Conservation (phyloP, 345 rosid species). For the Hypericum perforatum region DNA sequence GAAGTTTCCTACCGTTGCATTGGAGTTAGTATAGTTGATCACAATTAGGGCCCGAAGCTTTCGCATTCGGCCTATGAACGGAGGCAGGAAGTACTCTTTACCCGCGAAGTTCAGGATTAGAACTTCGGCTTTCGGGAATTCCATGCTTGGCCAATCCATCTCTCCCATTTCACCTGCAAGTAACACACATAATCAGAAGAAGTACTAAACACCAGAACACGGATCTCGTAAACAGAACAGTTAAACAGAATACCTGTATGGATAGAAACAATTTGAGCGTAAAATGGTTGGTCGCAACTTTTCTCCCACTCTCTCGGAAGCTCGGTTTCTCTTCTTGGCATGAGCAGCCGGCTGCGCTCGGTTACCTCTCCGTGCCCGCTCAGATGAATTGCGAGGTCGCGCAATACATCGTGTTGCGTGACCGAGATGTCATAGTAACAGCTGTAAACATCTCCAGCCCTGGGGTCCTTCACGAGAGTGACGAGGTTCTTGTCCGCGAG, state of each 20-base stretch:
- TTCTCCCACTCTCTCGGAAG: constrained; percentile 86
- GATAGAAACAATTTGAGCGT: constrained; percentile 72
- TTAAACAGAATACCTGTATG: constrained; percentile 44
- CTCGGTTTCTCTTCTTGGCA: constrained; percentile 54
- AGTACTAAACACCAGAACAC: neutral
- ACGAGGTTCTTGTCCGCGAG: constrained; percentile 72
- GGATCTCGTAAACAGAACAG: neutral
- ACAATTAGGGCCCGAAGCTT: constrained; percentile 67
- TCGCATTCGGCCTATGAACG: constrained; percentile 59
- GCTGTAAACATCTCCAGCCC: constrained; percentile 59
- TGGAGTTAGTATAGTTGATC: constrained; percentile 48
- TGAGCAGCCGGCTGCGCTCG: constrained; percentile 42
- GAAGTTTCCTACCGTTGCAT: constrained; percentile 44
- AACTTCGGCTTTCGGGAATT: constrained; percentile 82
- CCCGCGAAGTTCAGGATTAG: constrained; percentile 65
- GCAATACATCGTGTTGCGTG: constrained; percentile 80
- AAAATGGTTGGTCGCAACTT: constrained; percentile 42
- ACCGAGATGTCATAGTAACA: constrained; percentile 62
- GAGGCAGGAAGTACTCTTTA: constrained; percentile 58
- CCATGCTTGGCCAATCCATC: constrained; percentile 73
- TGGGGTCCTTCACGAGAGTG: constrained; percentile 75
- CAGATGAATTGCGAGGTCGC: constrained; percentile 74
- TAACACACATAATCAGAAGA: neutral
- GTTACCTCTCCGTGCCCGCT: constrained; percentile 35
- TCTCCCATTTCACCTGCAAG: constrained; percentile 61